Evolutionary conservation across 2,329 filamentous ascomycete species (phyloP).

Genomic region (Diplodia seriata): DNA sequence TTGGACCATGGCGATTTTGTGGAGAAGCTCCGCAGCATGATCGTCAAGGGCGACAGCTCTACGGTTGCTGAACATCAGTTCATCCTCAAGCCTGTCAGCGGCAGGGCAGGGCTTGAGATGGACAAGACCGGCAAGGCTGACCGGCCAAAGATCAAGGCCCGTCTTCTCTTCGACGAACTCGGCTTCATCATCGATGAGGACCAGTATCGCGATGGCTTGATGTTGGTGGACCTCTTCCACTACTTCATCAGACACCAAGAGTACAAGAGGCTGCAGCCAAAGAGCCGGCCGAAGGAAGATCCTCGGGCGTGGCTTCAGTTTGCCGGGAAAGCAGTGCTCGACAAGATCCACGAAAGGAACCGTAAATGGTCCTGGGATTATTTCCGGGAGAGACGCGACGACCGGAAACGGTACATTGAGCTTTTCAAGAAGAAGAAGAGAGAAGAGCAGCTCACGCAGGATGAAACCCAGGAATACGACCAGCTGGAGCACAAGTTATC

Average conservation of each 20-base stretch:
- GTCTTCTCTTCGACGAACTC: conserved; percentile 93
- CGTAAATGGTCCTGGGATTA: conserved; percentile 95
- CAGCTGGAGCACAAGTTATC: conserved; percentile 83
- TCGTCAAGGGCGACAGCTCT: conserved; percentile 71
- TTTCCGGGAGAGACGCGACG: conserved; percentile 89
- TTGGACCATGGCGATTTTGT: conserved; percentile 79
- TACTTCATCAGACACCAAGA: conserved; percentile 98
- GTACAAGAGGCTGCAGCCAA: conserved; percentile 91
- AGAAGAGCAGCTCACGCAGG: conserved; percentile 69
- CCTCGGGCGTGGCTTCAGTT: conserved; percentile 92
- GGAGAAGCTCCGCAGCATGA: conserved; percentile 76
- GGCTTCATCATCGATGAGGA: conserved; percentile 97
- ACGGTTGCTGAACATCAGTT: conserved; percentile 76
- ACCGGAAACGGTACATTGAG: conserved; percentile 86
- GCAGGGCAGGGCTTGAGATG: conserved; percentile 91
- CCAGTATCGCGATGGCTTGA: conserved; percentile 94
- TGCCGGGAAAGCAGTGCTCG: conserved; percentile 84
- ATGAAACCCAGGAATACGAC: conserved; percentile 76
- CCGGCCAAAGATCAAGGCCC: conserved; percentile 86
- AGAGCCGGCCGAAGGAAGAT: conserved; percentile 84
- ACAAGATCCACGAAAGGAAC: conserved; percentile 95
- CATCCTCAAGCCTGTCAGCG: conserved; percentile 93
- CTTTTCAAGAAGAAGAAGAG: conserved; percentile 92
- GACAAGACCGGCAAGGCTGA: conserved; percentile 87
- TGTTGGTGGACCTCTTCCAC: conserved; percentile 98